Percentiles rank a stretch among this genome's conserved stretches.
phyloP scores from a whole-genome alignment of 768 basidiomycete species.

The Mycena vitilis region DNA sequence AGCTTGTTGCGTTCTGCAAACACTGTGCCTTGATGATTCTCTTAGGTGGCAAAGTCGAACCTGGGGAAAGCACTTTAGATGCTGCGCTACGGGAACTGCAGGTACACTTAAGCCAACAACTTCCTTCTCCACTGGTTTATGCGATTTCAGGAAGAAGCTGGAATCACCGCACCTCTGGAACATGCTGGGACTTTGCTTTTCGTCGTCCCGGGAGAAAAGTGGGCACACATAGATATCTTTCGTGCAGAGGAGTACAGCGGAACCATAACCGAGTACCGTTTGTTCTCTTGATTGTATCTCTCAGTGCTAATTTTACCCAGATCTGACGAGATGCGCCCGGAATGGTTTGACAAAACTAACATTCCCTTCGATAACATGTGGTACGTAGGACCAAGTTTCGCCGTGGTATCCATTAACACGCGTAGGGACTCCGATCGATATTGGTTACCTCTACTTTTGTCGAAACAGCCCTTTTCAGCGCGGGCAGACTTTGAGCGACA shows the following conservation, averaged over 20 bases:
- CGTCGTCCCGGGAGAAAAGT: constrained; percentile 61
- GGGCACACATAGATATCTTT: constrained; percentile 80
- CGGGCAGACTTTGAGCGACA: constrained; percentile 56
- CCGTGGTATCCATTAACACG: too few relatives aligned
- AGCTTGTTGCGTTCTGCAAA: neutral
- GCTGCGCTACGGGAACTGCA: constrained; percentile 84
- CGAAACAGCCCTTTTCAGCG: constrained; percentile 54
- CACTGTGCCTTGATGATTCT: neutral
- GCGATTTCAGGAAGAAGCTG: constrained; percentile 79
- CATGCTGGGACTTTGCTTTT: constrained; percentile 78
- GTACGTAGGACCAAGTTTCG: constrained; percentile 28
- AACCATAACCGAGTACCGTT: constrained; percentile 70
- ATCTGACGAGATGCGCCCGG: constrained; percentile 88
- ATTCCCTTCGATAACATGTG: constrained; percentile 75
- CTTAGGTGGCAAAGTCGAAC: constrained; percentile 81
- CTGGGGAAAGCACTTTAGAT: constrained; percentile 71
- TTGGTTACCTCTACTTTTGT: constrained; percentile 76
- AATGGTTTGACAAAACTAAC: constrained; percentile 70
- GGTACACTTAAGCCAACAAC: constrained; percentile 45
- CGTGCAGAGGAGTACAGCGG: constrained; percentile 72
- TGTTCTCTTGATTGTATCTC: neutral
- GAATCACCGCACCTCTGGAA: constrained; percentile 72
- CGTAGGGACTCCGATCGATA: constrained; percentile 65
- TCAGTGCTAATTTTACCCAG: constrained; percentile 49
- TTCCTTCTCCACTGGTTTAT: neutral